Conservation (phyloP, 2,329 filamentous ascomycete species). For the Pseudogymnoascus sp. region DNA sequence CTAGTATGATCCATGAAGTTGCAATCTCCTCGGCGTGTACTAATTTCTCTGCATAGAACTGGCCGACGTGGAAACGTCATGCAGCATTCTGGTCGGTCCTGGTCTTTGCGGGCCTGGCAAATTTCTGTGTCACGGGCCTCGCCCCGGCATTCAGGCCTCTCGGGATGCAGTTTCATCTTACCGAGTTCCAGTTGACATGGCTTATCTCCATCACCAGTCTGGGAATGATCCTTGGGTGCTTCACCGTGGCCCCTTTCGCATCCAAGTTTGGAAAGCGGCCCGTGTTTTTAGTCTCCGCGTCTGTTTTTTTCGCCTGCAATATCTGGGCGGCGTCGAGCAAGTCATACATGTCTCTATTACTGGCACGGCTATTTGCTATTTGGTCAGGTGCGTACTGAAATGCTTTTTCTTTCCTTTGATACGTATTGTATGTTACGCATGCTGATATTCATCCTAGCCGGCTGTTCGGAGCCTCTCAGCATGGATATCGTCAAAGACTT, state of each 20-base stretch:
- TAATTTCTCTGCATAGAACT: too few relatives aligned
- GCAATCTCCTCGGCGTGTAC: too few relatives aligned
- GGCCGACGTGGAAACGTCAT: neutral
- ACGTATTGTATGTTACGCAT: too few relatives aligned
- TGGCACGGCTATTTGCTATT: neutral
- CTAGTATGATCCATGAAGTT: neutral
- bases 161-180: neutral
- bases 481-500: slow-evolving; percentile 9
- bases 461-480: neutral
- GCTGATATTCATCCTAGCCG: neutral
- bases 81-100: too few relatives aligned
- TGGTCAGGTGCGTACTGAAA: neutral
- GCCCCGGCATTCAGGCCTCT: neutral
- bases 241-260: neutral
- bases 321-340: neutral
- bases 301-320: neutral
- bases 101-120: neutral
- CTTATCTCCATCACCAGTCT: neutral
- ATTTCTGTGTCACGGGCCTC: neutral
- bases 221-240: neutral
- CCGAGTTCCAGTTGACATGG: neutral
- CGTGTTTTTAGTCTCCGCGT: neutral
- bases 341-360: neutral
- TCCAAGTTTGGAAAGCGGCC: neutral
- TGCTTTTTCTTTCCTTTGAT: neutral